These are phyloP conservation scores for Ophiostoma himal-ulmi DNA, from an alignment of 2,329 filamentous ascomycete species.

Conservation along the genomic window DNA sequence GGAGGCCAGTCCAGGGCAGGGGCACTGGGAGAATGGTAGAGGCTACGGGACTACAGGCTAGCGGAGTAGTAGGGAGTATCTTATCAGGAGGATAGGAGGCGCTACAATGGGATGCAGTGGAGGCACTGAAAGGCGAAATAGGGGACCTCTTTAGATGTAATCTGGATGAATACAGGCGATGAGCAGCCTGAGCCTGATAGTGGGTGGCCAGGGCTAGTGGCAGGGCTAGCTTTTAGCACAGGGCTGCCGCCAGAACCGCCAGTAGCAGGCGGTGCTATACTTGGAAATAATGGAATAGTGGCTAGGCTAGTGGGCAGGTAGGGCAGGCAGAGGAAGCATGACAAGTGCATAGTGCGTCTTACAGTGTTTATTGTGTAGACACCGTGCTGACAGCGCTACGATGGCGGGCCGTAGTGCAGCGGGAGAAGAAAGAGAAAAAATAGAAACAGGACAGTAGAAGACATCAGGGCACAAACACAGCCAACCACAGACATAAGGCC, in stretches of 20 bases:
- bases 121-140: slow-evolving; percentile 1
- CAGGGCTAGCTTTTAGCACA: slow-evolving; percentile 1
- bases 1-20: background rate
- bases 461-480: background rate
- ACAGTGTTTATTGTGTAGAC: background rate
- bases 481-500: background rate
- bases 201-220: background rate
- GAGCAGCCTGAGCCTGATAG: background rate
- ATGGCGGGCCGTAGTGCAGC: slow-evolving; percentile 1
- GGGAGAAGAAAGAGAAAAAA: slow-evolving; percentile 1
- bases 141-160: slow-evolving; percentile 2
- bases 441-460: background rate
- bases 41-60: background rate
- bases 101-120: slow-evolving; percentile 1
- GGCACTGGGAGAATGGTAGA: background rate
- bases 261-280: background rate
- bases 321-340: background rate
- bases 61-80: too few species aligned
- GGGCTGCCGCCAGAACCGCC: slow-evolving; percentile 7
- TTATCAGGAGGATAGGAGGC: background rate
- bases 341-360: background rate
- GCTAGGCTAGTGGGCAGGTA: background rate
- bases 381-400: background rate
- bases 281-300: background rate
- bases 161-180: background rate